phyloP scores from a whole-genome alignment of 148 eudicot genomes.

The Chenopodium album region DNA sequence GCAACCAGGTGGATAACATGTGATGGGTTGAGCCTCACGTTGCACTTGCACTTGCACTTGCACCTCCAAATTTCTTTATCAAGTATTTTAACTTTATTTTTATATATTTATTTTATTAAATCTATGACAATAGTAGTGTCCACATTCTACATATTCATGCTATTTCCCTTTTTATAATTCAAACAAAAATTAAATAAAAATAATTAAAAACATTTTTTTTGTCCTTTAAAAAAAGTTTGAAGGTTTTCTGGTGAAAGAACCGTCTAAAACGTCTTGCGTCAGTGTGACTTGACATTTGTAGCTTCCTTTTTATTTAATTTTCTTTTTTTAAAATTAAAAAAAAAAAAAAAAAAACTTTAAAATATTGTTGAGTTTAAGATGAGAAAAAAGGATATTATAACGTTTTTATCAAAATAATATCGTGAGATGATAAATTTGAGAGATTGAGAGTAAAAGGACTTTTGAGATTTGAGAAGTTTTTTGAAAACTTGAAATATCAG shows the following conservation, averaged over 20 bases:
- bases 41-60: conserved; percentile 30
- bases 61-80: conserved; percentile 9
- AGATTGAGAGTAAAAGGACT: neutral
- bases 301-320: conserved; percentile 17
- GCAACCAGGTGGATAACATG: conserved; percentile 29
- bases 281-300: conserved; percentile 39
- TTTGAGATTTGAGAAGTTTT: neutral
- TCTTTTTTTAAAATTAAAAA: too few species aligned
- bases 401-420: neutral
- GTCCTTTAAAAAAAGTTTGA: neutral
- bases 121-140: conserved; percentile 8
- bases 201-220: neutral
- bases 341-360: too few species aligned
- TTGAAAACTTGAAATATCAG: neutral
- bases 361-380: neutral
- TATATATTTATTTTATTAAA: neutral
- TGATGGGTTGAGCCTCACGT: conserved; percentile 29
- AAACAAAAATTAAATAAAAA: neutral
- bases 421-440: conserved; percentile 1
- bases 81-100: neutral
- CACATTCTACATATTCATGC: conserved; percentile 14
- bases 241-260: conserved; percentile 24
- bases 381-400: neutral
- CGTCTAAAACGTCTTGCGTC: conserved; percentile 38
- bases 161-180: neutral